A percentile compares a stretch with the other conserved stretches of the same genome.
Evolutionary conservation across 305 asterid species (phyloP).

Genomic region (Rubia balearica): DNA sequence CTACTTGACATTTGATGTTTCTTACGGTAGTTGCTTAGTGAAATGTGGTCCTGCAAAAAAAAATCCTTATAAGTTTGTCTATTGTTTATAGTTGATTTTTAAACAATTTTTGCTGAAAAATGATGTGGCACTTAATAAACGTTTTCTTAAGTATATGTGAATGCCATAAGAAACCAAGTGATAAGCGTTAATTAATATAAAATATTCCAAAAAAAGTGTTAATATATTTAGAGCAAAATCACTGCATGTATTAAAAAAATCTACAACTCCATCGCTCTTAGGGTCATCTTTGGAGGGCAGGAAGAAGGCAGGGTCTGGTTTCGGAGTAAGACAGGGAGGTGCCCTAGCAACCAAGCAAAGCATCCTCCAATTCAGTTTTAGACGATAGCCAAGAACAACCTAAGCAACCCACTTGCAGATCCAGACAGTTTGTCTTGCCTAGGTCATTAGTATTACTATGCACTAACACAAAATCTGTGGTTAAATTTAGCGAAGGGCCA

Average conservation of each 20-base stretch:
- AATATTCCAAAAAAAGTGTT: no score
- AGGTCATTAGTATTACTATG: neutral
- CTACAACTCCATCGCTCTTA: neutral
- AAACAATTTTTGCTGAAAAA: no score
- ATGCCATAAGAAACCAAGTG: no score
- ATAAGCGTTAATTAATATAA: no score
- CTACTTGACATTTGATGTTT: no score
- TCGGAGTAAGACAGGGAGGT: neutral
- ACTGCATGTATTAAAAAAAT: neutral
- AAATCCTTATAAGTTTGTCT: no score
- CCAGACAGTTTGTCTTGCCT: conserved; percentile 1
- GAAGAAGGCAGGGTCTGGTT: neutral
- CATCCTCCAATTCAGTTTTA: neutral
- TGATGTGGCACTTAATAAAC: no score
- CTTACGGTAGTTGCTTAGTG: no score
- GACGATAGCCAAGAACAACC: conserved; percentile 13
- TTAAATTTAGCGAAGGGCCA: conserved; percentile 24
- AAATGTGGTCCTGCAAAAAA: no score
- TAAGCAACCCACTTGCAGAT: conserved; percentile 27
- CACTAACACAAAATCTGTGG: neutral
- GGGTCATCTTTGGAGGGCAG: neutral
- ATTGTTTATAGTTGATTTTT: no score
- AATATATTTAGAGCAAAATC: neutral
- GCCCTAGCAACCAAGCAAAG: conserved; percentile 50
- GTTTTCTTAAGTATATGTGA: no score